Evolutionary conservation across 305 asterid species (phyloP).

Genomic region (Fraxinus latifolia): DNA sequence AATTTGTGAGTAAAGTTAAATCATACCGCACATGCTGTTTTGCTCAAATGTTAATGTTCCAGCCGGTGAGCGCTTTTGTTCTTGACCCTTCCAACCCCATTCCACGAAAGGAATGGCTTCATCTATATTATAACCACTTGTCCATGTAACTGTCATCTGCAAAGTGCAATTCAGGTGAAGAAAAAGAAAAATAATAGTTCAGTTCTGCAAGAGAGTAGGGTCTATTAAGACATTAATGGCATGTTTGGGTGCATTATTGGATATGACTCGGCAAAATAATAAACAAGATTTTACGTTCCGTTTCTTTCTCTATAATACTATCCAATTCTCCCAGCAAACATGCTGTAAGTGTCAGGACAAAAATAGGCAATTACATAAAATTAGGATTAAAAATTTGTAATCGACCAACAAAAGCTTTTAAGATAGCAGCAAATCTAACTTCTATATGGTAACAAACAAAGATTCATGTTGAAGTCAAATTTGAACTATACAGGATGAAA

Average conservation of each 20-base stretch:
- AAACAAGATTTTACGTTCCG: background rate
- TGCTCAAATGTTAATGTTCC: slow-evolving; percentile 75
- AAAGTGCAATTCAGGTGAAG: background rate
- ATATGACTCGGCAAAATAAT: background rate
- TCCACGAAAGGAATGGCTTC: slow-evolving; percentile 78
- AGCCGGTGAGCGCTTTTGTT: slow-evolving; percentile 52
- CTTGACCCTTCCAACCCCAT: slow-evolving; percentile 57
- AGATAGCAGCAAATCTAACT: background rate
- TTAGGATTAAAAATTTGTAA: background rate
- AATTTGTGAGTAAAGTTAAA: background rate
- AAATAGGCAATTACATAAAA: background rate
- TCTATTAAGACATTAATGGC: background rate
- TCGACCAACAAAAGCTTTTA: background rate
- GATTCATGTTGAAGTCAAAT: background rate
- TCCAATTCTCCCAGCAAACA: background rate
- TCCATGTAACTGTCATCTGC: slow-evolving; percentile 96
- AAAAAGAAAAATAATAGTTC: background rate
- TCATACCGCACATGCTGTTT: slow-evolving; percentile 83
- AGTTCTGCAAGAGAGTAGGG: background rate
- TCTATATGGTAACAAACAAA: background rate
- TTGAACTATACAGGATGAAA: background rate
- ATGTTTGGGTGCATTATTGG: background rate
- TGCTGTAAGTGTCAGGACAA: background rate
- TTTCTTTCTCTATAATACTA: background rate
- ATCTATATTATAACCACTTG: slow-evolving; percentile 76